Evolutionary conservation across 768 basidiomycete genomes (phyloP), one percentile per base, ranked within the genome.

Genomic region (Termitomyces bulborhizus): DNA sequence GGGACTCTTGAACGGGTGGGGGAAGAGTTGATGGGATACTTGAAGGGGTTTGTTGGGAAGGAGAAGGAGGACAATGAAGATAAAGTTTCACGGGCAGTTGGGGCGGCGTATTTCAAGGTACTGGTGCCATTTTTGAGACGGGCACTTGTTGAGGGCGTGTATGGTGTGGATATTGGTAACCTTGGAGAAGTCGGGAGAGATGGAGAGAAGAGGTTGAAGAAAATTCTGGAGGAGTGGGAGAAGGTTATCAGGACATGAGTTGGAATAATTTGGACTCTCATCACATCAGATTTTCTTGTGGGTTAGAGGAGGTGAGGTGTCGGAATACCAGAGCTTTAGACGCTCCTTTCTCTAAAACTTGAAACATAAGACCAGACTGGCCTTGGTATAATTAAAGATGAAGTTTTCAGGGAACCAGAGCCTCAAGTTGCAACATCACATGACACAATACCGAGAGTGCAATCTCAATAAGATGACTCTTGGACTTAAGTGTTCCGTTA

Each of bases 141-240:
- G 21, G 92, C 86, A 4, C 64, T 93, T 45, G 76, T 82, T 21
- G 84, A 90, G 63, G 90, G 91, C 2, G 85, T 93, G 26, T 93
- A 88, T 71, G 81, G 83, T 0, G 53, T 68, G 21, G 62, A 62
- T 59, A 61, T 58, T 9, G 58, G 48, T 37, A 57, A 64, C 16
- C 54, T 63, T 45, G 59, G 58, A 12, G 60, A 60, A n/a, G 60
- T 66, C 24, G 68, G 62, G 45, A 62, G 58, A 11, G 62, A 62
- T 34, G 57, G 63, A 53, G 60, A 55, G 64, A 61, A 49, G 48
- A 59, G 26, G 63, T 65, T 51, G 56, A 63, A 40, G 53, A 46
- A 29, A n/a, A 60, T 60, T 16, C 63, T 68, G 5, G 61, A 68
- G 60, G 70, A 71, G 46, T 76, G 73, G 72, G 70, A 75, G 54